Percentiles rank a stretch among this genome's conserved stretches.
Conservation (phyloP, 495 filamentous ascomycete genomes). For the Amniculicola lignicola region DNA sequence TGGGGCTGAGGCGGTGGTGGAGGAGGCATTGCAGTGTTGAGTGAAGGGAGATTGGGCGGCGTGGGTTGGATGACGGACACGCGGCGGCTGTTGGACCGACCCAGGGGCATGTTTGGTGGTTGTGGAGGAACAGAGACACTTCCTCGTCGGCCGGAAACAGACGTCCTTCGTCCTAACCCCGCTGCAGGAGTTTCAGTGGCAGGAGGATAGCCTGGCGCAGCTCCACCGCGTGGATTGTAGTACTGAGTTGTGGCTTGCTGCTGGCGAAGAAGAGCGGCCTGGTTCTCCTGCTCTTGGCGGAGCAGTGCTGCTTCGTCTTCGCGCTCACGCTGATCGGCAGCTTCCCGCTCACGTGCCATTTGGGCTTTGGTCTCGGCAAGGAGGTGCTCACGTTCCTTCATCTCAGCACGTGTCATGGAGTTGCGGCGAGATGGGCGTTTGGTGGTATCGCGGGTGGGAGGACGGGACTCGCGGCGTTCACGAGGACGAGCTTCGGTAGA, state of each 20-base stretch:
- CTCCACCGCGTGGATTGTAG: conserved; percentile 20
- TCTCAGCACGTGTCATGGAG: conserved; percentile 7
- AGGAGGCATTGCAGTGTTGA: conserved; percentile 5
- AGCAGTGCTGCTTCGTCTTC: conserved; percentile 16
- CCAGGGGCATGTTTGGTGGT: conserved; percentile 7
- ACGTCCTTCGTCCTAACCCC: conserved; percentile 17
- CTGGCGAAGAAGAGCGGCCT: conserved; percentile 3
- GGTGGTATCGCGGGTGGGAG: conserved; percentile 7
- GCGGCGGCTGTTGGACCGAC: conserved; percentile 18
- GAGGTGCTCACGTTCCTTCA: not conserved
- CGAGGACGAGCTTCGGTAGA: not conserved
- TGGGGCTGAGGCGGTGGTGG: no score
- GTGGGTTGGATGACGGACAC: conserved; percentile 18
- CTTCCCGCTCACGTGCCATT: conserved; percentile 17
- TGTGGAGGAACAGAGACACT: conserved; percentile 13
- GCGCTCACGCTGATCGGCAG: conserved; percentile 10
- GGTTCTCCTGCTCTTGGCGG: conserved; percentile 15
- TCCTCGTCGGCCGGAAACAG: conserved; percentile 10
- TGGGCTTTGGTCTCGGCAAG: conserved; percentile 8
- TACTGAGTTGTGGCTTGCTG: conserved; percentile 17
- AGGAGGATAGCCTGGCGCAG: conserved; percentile 9
- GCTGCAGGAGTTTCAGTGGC: conserved; percentile 8
- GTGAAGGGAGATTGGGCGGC: conserved; percentile 7
- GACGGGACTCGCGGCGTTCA: not conserved
- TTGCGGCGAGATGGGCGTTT: conserved; percentile 9